phyloP scores from a whole-genome alignment of 305 asterid species.

The Solanum hybrid region DNA sequence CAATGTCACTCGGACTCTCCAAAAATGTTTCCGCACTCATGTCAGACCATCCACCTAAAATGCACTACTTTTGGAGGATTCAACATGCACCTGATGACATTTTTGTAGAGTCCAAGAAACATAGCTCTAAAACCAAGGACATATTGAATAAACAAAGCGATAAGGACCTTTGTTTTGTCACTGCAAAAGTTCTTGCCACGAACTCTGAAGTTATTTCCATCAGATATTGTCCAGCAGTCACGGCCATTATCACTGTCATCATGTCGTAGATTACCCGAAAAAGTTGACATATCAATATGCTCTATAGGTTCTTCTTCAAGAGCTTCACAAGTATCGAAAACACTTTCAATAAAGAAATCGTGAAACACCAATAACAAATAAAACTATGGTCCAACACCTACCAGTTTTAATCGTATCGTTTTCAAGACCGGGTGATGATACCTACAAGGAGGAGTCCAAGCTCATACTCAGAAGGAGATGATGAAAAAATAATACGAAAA shows the following conservation, averaged over 20 bases:
- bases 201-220: conserved; percentile 77
- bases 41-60: neutral
- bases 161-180: conserved; percentile 73
- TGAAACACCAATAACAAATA: neutral
- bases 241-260: conserved; percentile 65
- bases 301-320: conserved; percentile 42
- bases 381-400: conserved; percentile 6
- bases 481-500: conserved; percentile 9
- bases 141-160: neutral
- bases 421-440: conserved; percentile 35
- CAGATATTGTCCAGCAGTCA: conserved; percentile 74
- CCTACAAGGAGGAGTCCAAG: conserved; percentile 42
- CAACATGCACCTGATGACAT: neutral
- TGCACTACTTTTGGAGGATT: neutral
- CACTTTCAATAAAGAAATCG: neutral
- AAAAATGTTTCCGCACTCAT: neutral
- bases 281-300: conserved; percentile 57
- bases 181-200: conserved; percentile 67
- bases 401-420: conserved; percentile 47
- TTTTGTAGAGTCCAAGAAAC: neutral
- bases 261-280: conserved; percentile 71
- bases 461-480: conserved; percentile 8
- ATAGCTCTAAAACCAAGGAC: neutral
- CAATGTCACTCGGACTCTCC: neutral
- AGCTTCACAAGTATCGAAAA: conserved; percentile 18